phyloP scores from a whole-genome alignment of 257 asterid genomes.

The Osmanthus fragrans region DNA sequence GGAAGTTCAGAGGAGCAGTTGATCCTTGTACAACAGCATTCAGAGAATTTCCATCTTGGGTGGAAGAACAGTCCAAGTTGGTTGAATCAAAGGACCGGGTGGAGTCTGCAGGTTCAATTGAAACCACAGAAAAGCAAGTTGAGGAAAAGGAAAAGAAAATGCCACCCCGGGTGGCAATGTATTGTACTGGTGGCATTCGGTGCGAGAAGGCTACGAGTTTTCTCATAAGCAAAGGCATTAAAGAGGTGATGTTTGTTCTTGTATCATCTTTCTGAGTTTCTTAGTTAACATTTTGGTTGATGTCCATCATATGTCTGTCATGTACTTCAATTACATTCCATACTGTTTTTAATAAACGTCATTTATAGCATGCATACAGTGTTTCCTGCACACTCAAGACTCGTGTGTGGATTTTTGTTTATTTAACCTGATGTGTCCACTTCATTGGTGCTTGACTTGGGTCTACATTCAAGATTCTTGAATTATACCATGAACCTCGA shows the following conservation, averaged over 20 bases:
- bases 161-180: conserved; percentile 88
- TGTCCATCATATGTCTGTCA: neutral
- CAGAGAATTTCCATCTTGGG: conserved; percentile 92
- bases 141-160: conserved; percentile 48
- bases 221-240: conserved; percentile 82
- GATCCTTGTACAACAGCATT: conserved; percentile 95
- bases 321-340: neutral
- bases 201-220: conserved; percentile 97
- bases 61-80: conserved; percentile 56
- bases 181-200: conserved; percentile 98
- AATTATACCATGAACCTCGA: neutral
- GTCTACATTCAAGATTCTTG: neutral
- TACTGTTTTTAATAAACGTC: neutral
- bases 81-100: conserved; percentile 33
- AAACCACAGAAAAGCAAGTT: conserved; percentile 32
- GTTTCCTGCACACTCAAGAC: neutral
- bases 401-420: neutral
- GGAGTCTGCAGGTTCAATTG: conserved; percentile 33
- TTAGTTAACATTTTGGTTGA: neutral
- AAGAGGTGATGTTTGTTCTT: conserved; percentile 59
- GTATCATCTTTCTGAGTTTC: neutral
- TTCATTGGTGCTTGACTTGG: neutral
- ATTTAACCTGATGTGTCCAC: neutral
- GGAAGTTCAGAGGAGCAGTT: conserved; percentile 87
- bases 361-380: neutral